Percentiles rank a stretch among this genome's conserved stretches.
Conservation (phyloP, 2,329 filamentous ascomycete genomes). For the Canariomyces notabilis region DNA sequence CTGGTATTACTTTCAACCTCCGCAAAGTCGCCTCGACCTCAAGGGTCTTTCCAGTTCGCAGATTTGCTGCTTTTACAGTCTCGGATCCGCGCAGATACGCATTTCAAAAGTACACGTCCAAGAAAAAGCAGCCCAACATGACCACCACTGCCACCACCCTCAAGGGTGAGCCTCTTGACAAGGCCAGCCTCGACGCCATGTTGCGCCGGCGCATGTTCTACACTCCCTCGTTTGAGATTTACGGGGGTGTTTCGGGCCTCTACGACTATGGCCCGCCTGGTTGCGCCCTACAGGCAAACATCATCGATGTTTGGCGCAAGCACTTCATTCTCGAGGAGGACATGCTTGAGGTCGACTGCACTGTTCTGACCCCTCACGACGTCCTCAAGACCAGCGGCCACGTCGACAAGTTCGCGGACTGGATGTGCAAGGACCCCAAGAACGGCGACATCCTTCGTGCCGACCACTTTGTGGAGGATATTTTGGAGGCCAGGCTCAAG, state of each 20-base stretch:
- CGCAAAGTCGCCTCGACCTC: conserved; percentile 12
- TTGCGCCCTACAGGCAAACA: conserved; percentile 78
- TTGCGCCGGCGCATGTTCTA: conserved; percentile 89
- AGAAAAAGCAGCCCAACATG: conserved; percentile 36
- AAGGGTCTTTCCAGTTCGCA: conserved; percentile 16
- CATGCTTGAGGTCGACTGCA: conserved; percentile 94
- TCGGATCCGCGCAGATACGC: conserved; percentile 21
- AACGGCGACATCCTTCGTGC: conserved; percentile 94
- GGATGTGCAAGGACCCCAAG: conserved; percentile 99
- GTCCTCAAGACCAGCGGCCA: conserved; percentile 95
- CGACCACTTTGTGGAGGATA: conserved; percentile 93
- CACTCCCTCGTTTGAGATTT: conserved; percentile 93
- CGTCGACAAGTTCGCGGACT: conserved; percentile 96
- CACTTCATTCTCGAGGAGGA: conserved; percentile 91
- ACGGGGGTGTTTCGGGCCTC: conserved; percentile 80
- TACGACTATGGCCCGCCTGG: conserved; percentile 93
- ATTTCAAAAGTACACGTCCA: conserved; percentile 14
- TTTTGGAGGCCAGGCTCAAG: conserved; percentile 80
- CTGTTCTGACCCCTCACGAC: conserved; percentile 85
- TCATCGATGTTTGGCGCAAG: conserved; percentile 85
- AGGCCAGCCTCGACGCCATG: conserved; percentile 73
- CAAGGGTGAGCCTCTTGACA: conserved; percentile 86
- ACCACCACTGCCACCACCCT: conserved; percentile 63
- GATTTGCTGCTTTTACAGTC: conserved; percentile 15
- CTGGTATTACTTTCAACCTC: conserved; percentile 22